These are phyloP conservation scores for Phialophora expanda DNA, from an alignment of 2,329 filamentous ascomycete genomes.

Conservation along the genomic window DNA sequence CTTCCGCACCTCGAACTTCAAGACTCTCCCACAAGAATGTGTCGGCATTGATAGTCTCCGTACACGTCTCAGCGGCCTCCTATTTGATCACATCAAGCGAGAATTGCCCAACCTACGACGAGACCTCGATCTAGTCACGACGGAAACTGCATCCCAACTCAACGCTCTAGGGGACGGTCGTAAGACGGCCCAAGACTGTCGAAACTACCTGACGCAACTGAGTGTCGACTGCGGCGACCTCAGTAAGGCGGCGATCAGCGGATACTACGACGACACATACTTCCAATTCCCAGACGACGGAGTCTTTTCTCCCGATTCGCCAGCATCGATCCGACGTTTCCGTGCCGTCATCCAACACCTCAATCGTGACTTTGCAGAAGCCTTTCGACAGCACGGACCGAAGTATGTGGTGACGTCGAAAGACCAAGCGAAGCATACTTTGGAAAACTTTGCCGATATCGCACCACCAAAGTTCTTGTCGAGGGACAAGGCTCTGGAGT, in stretches of 20 bases:
- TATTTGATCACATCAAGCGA: neutral
- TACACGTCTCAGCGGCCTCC: neutral
- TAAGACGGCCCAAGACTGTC: neutral
- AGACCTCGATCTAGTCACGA: neutral
- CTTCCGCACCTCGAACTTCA: neutral
- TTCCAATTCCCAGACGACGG: too few species aligned
- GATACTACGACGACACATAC: neutral
- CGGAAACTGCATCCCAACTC: neutral
- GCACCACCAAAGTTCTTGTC: neutral
- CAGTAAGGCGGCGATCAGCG: neutral
- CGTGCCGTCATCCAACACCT: neutral
- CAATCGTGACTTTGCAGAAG: neutral
- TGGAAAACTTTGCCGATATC: neutral
- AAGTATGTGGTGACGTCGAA: neutral
- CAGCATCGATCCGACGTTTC: neutral
- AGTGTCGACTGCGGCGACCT: neutral
- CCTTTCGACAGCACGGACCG: neutral
- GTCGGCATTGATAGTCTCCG: neutral
- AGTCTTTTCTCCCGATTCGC: too few species aligned
- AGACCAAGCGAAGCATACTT: neutral
- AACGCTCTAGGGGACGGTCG: neutral
- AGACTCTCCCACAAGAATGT: neutral
- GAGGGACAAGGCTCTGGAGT: neutral
- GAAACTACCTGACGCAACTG: neutral
- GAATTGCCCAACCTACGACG: neutral